Evolutionary conservation across 176 grass and related monocot genomes (phyloP), one percentile per base, ranked within the genome.

Genomic region (Eleusine coracana): DNA sequence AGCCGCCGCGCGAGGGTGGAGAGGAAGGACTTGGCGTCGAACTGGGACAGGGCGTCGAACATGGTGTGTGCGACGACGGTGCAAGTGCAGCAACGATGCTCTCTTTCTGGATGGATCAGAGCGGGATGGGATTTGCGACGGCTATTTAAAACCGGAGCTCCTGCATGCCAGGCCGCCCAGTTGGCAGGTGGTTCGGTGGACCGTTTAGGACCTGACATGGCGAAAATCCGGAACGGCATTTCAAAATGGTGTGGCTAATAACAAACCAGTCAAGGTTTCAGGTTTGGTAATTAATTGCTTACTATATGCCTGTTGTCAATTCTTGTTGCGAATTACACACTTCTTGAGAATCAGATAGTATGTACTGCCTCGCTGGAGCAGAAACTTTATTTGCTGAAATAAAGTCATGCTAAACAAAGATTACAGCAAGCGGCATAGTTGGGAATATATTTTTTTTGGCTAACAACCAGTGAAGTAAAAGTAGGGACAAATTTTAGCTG

Each of bases 1-100:
- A 83, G 74, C 74, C 68, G 45, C 68, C 48, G 75, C 2, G 74
- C 37, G 23, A 88, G 75, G 44, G 74, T 82, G 66, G 79, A 64
- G 45, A 88, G 45, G 68, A 83, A 21, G 58, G 74, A 65, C 74
- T 67, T 28, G 74, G 36, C 74, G 0, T 25, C 39, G 46, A 88
- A 55, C 80, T n/a, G n/a, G n/a, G n/a, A n/a, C n/a, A n/a, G n/a
- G 74, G 36, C 74, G 0, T 25, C 39, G 46, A 88, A 55, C 80
- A 88, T 88, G 67, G 44, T 10, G 5, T 31, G 23, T n/a, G 21
- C 5, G 20, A 31, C 10, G 18, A 20, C 45, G 25, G n/a, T 68
- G 78, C 71, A 21, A 63, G 28, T 21, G 27, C 76, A 79, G 49
- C 10, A 5, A 8, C 21, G 44, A 46, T 11, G 44, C 44, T 49